Percentiles rank a stretch among this genome's conserved stretches.
phyloP scores from a whole-genome alignment of 768 basidiomycete species.

The Suillus weaverae region DNA sequence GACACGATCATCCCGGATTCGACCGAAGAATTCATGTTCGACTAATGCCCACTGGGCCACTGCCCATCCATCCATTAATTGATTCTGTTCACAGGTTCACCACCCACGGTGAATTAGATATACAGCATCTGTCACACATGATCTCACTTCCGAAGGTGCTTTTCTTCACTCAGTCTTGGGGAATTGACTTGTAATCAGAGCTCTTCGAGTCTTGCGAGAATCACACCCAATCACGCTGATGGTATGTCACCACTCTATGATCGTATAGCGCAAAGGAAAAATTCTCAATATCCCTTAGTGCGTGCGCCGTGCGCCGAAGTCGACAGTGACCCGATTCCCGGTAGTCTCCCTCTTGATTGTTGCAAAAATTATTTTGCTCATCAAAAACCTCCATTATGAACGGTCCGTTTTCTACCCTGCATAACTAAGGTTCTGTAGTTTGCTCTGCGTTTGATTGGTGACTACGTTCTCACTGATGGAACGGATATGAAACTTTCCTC shows the following conservation, averaged over 20 bases:
- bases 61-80: neutral
- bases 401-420: neutral
- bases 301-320: neutral
- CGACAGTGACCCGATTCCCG: neutral
- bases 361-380: neutral
- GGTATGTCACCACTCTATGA: neutral
- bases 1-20: constrained; percentile 29
- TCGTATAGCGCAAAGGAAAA: neutral
- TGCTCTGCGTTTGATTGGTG: neutral
- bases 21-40: neutral
- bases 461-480: neutral
- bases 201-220: too few species aligned
- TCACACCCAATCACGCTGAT: too few species aligned
- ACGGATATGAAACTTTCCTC: neutral
- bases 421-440: neutral
- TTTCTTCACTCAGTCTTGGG: neutral
- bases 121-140: too few species aligned
- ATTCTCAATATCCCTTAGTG: neutral
- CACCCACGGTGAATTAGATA: too few species aligned
- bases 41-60: neutral
- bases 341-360: neutral
- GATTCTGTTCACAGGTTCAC: neutral
- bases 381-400: neutral
- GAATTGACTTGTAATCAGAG: neutral
- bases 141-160: too few species aligned